Conservation (phyloP, 2,329 filamentous ascomycete genomes). For the Anthostomella pinea region DNA sequence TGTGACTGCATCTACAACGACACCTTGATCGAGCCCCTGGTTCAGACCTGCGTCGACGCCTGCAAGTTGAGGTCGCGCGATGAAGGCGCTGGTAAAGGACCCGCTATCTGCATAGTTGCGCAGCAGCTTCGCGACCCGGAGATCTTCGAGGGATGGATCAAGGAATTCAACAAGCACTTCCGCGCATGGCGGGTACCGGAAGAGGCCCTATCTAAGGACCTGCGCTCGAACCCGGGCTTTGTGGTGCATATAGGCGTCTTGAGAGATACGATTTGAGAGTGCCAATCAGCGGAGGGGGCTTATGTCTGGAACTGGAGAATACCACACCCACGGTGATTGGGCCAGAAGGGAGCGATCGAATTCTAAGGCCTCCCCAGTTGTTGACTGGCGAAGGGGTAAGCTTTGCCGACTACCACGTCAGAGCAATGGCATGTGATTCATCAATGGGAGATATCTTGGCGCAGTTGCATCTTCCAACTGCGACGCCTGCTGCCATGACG, state of each 20-base stretch:
- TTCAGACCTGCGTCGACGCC: conserved; percentile 74
- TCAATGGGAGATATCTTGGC: no score
- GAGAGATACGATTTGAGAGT: conserved; percentile 26
- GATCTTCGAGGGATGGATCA: conserved; percentile 81
- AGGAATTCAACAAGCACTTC: conserved; percentile 64
- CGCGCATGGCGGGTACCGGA: conserved; percentile 74
- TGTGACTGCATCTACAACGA: conserved; percentile 98
- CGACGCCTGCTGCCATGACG: no score
- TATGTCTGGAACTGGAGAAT: no score
- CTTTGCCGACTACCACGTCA: no score
- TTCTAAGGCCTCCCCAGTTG: no score
- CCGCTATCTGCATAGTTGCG: conserved; percentile 76
- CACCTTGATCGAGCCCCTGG: conserved; percentile 74
- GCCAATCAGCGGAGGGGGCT: no score
- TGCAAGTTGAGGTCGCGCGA: conserved; percentile 55
- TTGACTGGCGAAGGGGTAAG: no score
- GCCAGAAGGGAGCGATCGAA: no score
- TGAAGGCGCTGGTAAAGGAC: conserved; percentile 23
- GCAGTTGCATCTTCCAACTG: no score
- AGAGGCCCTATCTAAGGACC: conserved; percentile 51
- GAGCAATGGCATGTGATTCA: no score
- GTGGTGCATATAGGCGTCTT: conserved; percentile 77
- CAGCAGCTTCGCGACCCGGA: conserved; percentile 85
- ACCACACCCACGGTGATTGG: no score
- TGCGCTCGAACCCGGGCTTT: conserved; percentile 70